A percentile compares a stretch with the other conserved stretches of the same genome.
Evolutionary conservation across 2,329 filamentous ascomycete genomes (phyloP).

Genomic region (Alternaria viburni): DNA sequence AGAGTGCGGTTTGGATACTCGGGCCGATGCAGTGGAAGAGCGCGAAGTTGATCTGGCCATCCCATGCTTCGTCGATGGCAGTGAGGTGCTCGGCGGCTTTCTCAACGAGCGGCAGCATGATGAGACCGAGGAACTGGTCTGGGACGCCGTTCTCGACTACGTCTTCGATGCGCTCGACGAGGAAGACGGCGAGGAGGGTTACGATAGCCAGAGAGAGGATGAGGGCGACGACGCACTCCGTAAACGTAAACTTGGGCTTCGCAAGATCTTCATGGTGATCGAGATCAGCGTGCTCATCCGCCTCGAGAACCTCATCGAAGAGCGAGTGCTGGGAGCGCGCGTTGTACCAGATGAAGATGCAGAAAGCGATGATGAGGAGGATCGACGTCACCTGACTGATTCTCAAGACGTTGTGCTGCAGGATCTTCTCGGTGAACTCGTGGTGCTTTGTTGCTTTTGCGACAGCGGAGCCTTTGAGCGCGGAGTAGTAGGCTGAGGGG

Average conservation of each 20-base stretch:
- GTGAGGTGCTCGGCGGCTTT: conserved; percentile 88
- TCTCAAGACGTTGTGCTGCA: conserved; percentile 43
- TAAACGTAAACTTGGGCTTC: conserved; percentile 75
- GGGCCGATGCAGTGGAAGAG: conserved; percentile 84
- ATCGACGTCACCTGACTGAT: conserved; percentile 48
- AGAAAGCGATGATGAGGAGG: conserved; percentile 44
- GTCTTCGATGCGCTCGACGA: conserved; percentile 75
- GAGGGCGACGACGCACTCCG: conserved; percentile 73
- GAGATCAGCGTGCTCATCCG: conserved; percentile 70
- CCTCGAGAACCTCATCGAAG: conserved; percentile 75
- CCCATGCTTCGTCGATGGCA: conserved; percentile 83
- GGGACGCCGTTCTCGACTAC: conserved; percentile 61
- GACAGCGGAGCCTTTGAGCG: conserved; percentile 52
- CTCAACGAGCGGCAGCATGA: conserved; percentile 81
- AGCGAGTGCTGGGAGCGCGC: conserved; percentile 76
- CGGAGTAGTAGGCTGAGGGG: conserved; percentile 44
- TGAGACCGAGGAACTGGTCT: conserved; percentile 68
- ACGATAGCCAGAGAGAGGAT: conserved; percentile 70
- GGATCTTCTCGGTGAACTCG: conserved; percentile 39
- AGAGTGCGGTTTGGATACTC: conserved; percentile 86
- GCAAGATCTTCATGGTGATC: conserved; percentile 66
- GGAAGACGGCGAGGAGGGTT: conserved; percentile 72
- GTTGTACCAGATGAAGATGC: conserved; percentile 70
- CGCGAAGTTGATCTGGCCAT: conserved; percentile 82
- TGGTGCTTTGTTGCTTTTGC: conserved; percentile 34